phyloP scores from a whole-genome alignment of 768 basidiomycete genomes.

The Suillus paluster region DNA sequence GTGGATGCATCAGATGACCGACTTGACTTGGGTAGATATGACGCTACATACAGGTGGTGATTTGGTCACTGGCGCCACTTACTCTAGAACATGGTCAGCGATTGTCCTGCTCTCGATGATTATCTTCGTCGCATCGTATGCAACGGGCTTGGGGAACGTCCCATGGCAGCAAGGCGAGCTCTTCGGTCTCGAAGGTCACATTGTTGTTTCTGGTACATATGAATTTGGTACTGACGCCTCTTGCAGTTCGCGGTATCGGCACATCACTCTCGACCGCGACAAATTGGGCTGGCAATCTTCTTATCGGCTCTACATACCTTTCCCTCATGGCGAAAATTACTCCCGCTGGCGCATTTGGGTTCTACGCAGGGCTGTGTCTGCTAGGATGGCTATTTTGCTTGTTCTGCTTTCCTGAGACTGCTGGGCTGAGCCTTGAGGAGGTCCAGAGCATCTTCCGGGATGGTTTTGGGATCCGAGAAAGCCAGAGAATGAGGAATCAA shows the following conservation, averaged over 20 bases:
- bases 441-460: constrained; percentile 63
- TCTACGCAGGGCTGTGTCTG: constrained; percentile 76
- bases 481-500: constrained; percentile 49
- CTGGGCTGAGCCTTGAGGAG: constrained; percentile 72
- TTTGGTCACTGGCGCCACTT: constrained; percentile 61
- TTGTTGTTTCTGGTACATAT: background rate
- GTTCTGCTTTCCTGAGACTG: constrained; percentile 80
- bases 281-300: constrained; percentile 78
- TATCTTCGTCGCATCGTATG: constrained; percentile 81
- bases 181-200: constrained; percentile 72
- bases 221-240: background rate
- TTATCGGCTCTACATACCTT: constrained; percentile 81
- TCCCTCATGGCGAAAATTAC: constrained; percentile 77
- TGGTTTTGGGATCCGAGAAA: constrained; percentile 68
- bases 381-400: constrained; percentile 72
- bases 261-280: constrained; percentile 75
- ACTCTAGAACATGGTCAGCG: constrained; percentile 64
- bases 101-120: constrained; percentile 83
- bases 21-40: constrained; percentile 45
- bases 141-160: constrained; percentile 76
- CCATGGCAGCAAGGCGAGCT: constrained; percentile 91
- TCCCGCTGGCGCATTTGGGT: constrained; percentile 75
- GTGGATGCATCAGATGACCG: background rate
- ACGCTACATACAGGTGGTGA: constrained; percentile 63
- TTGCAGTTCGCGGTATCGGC: constrained; percentile 72